phyloP scores from a whole-genome alignment of 805 yeast genomes.

The Dipodascus albidus region DNA sequence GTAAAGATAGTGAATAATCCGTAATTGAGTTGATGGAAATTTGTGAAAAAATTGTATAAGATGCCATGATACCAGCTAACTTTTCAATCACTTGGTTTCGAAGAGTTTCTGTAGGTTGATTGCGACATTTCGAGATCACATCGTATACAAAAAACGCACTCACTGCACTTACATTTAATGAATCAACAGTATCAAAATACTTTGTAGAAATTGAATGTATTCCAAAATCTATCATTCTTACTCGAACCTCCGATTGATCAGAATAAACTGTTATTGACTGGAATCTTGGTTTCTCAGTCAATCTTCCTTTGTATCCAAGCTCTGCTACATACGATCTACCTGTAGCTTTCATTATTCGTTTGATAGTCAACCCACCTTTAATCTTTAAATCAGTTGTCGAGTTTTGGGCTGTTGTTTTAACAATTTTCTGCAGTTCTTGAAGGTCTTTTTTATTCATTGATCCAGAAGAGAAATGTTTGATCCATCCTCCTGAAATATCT shows the following conservation, averaged over 20 bases:
- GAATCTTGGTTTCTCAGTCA: not conserved
- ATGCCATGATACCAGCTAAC: not conserved
- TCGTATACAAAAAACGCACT: not conserved
- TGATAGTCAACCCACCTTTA: not conserved
- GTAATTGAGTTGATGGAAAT: not conserved
- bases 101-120: not conserved
- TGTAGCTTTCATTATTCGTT: not conserved
- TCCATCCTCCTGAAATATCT: not conserved
- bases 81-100: not conserved
- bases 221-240: not conserved
- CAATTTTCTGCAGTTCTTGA: not conserved
- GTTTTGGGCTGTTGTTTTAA: not conserved
- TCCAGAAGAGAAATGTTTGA: not conserved
- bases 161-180: not conserved
- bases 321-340: not conserved
- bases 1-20: not conserved
- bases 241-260: not conserved
- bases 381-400: not conserved
- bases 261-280: not conserved
- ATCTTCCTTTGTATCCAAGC: not conserved
- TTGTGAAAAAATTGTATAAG: not conserved
- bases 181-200: not conserved
- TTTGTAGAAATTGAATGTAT: not conserved
- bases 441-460: not conserved
- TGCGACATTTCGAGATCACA: not conserved